Conservation (phyloP, 1,284 basidiomycete species). For the Earliella scabrosa region DNA sequence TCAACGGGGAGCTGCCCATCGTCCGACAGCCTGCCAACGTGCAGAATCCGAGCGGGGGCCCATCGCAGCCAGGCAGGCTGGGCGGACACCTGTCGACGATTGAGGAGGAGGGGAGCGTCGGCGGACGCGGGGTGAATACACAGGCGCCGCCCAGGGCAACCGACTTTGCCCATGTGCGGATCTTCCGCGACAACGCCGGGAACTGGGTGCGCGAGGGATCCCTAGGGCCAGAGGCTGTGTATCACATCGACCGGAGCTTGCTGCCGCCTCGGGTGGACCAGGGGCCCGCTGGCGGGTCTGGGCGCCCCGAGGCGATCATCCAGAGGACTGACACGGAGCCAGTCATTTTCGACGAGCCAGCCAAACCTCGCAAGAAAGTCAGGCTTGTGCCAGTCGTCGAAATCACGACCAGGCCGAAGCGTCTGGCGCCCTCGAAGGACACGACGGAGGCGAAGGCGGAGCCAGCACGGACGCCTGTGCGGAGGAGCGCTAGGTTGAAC, state of each 20-base stretch:
- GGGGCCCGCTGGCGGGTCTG: neutral
- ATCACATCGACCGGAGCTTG: neutral
- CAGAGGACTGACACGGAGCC: constrained; percentile 11
- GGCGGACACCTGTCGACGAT: constrained; percentile 3
- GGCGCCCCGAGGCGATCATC: neutral
- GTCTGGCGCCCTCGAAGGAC: too few relatives aligned
- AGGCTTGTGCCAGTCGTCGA: neutral
- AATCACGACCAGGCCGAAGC: too few relatives aligned
- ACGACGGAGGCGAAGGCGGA: neutral
- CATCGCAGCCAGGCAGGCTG: neutral
- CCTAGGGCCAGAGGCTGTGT: constrained; percentile 8
- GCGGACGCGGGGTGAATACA: neutral
- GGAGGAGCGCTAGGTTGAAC: constrained; percentile 2
- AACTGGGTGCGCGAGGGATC: constrained; percentile 19
- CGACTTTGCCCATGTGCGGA: constrained; percentile 1
- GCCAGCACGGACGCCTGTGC: neutral
- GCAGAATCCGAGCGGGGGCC: neutral
- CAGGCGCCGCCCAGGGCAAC: neutral
- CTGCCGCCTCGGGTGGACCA: constrained; percentile 8
- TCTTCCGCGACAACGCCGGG: constrained; percentile 1
- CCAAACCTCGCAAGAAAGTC: too few relatives aligned
- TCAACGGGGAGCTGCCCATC: constrained; percentile 10
- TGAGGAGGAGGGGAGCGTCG: constrained; percentile 3
- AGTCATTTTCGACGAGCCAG: too few relatives aligned
- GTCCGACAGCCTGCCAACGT: constrained; percentile 11